Percentiles rank a stretch among this genome's conserved stretches.
phyloP scores from a whole-genome alignment of 768 basidiomycete species.

The Kwoniella botswanensis region DNA sequence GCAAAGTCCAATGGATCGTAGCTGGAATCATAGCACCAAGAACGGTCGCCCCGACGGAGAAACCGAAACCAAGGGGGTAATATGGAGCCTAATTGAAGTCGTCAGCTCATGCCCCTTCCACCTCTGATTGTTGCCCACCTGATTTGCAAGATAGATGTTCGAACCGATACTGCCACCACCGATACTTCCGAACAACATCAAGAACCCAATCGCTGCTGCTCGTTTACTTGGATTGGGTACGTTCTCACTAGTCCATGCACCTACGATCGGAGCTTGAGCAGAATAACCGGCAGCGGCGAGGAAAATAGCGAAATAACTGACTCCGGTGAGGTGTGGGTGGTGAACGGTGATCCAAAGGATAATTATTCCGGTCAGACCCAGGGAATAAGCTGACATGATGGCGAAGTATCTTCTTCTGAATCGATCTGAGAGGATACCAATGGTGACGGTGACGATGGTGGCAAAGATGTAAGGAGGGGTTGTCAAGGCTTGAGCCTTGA shows the following conservation, averaged over 20 bases:
- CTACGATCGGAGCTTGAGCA: neutral
- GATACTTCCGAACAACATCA: neutral
- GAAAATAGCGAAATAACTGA: neutral
- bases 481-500: neutral
- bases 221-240: neutral
- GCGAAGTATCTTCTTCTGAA: neutral
- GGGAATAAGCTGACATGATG: constrained; percentile 1
- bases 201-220: neutral
- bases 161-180: neutral
- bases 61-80: neutral
- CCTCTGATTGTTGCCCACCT: neutral
- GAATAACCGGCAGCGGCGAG: neutral
- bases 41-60: neutral
- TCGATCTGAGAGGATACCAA: neutral
- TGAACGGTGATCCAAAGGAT: neutral
- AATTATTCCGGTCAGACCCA: neutral
- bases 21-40: neutral
- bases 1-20: neutral
- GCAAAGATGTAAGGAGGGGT: neutral
- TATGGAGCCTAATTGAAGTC: neutral
- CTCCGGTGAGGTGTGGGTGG: neutral
- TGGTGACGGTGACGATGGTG: neutral
- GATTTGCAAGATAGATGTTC: neutral
- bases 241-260: neutral
- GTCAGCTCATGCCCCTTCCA: neutral